These are phyloP conservation scores for Candida orba DNA, from an alignment of 805 yeast genomes.

Conservation along the genomic window DNA sequence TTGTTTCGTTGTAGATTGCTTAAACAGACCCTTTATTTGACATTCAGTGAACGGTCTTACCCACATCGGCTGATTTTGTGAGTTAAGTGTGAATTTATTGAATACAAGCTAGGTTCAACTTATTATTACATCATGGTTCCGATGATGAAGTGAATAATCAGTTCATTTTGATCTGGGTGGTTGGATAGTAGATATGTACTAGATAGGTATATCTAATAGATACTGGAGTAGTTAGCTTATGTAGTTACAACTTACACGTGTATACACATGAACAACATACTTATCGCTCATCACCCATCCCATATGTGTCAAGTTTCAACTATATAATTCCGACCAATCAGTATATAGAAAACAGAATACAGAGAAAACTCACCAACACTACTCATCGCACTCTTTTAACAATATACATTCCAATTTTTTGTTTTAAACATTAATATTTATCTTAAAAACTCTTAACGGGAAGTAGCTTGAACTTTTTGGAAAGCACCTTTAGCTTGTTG, in stretches of 20 bases:
- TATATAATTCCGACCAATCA: too few species aligned
- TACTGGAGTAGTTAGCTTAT: too few species aligned
- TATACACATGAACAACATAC: too few species aligned
- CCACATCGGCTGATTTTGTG: conserved; percentile 1
- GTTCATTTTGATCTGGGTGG: neutral
- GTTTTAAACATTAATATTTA: conserved; percentile 6
- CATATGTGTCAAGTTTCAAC: neutral
- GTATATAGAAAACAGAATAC: neutral
- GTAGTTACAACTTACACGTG: too few species aligned
- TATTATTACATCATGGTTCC: too few species aligned
- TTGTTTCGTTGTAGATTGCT: too few species aligned
- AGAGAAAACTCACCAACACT: neutral
- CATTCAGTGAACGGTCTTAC: neutral
- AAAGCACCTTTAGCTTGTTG: conserved; percentile 97
- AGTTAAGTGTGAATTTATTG: too few species aligned
- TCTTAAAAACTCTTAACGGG: conserved; percentile 59
- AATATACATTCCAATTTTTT: conserved; percentile 11
- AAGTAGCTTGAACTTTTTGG: conserved; percentile 94
- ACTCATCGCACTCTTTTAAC: neutral
- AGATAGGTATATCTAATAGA: neutral
- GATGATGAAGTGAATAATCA: too few species aligned
- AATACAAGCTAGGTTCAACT: too few species aligned
- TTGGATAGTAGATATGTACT: neutral
- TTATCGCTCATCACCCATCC: neutral
- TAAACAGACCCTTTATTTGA: too few species aligned